Base-by-base conservation (phyloP, 805 yeast species). In the Metschnikowia bowlesiae region DNA sequence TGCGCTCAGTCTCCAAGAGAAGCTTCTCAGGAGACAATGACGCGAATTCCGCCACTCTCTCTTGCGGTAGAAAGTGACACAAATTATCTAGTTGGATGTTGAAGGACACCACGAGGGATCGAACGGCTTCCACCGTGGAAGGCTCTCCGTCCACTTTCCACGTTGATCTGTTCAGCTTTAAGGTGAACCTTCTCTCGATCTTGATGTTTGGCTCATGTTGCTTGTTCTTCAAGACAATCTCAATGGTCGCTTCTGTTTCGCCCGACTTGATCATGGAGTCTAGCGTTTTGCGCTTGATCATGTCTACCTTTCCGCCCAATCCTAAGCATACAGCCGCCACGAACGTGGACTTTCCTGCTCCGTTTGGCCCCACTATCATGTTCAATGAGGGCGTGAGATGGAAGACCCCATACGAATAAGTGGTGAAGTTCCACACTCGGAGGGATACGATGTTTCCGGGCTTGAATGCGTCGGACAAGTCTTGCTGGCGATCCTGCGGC, bases 21-120 rank as follows among this genome's bases (percentile, higher is more conserved):
- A 92, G 69, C 52, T 82, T 82, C 54, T 87, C 90, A 1, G 95
- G 87, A 30, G 87, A 78, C 56, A 89, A 70, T 2, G 85, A 80
- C 0, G 97, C 96, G 72, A 94, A 94, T 56, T 88, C 89, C 2
- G 96, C 92, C 6, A 94, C 98, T 52, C 95, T 76, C 60, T 92
- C 98, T 64, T 94, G 99, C 0, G 99, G 96, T 49, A 94, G 71
- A 62, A 94, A 94, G 63, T 92, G 97, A 62, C 98, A 91, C 45
- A 92, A 73, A 63, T 92, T 94, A 63, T 89, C 95, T 50, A 94
- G 74, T 62, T 94, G 98, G 52, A 94, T 86, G 61, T 87, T 87
- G 54, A 82, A 76, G 2, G 62, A 61, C 18, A 67, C 63, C 29
- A 86, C 70, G 0, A 76, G 38, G 3, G 67, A 66, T 50, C 72